Conservation (phyloP, 441 rosid species). For the Lepidium campestre region DNA sequence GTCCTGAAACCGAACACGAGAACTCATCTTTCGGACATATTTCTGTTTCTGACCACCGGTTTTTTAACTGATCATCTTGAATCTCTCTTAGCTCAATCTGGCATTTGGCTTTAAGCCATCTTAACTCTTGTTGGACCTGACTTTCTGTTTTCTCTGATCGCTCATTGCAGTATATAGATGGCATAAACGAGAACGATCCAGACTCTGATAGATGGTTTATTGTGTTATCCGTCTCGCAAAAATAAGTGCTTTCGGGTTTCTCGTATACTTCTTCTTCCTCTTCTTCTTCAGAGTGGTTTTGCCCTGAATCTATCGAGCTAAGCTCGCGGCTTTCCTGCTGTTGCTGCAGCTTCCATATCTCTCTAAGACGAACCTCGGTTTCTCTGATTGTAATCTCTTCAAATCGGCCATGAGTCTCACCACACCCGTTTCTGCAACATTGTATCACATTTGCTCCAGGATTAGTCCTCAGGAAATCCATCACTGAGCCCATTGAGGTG, state of each 20-base stretch:
- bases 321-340: constrained; percentile 72
- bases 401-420: constrained; percentile 84
- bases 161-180: constrained; percentile 32
- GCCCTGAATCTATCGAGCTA: constrained; percentile 62
- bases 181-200: constrained; percentile 32
- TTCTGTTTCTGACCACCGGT: constrained; percentile 19
- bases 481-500: constrained; percentile 70
- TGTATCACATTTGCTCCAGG: constrained; percentile 46
- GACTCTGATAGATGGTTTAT: constrained; percentile 28
- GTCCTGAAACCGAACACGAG: constrained; percentile 21
- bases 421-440: constrained; percentile 64
- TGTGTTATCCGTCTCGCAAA: constrained; percentile 21
- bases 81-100: constrained; percentile 48
- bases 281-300: constrained; percentile 71
- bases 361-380: constrained; percentile 41
- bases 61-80: constrained; percentile 42
- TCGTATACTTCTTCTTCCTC: constrained; percentile 38
- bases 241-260: constrained; percentile 22
- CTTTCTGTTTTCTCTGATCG: constrained; percentile 29
- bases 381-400: constrained; percentile 66
- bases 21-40: constrained; percentile 9
- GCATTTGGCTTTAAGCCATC: constrained; percentile 79
- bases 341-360: constrained; percentile 68
- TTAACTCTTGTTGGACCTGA: constrained; percentile 48
- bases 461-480: constrained; percentile 53